Evolutionary conservation across 116 monocot genomes (phyloP), one percentile per base, ranked within the genome.

Genomic region (Cymodocea nodosa): DNA sequence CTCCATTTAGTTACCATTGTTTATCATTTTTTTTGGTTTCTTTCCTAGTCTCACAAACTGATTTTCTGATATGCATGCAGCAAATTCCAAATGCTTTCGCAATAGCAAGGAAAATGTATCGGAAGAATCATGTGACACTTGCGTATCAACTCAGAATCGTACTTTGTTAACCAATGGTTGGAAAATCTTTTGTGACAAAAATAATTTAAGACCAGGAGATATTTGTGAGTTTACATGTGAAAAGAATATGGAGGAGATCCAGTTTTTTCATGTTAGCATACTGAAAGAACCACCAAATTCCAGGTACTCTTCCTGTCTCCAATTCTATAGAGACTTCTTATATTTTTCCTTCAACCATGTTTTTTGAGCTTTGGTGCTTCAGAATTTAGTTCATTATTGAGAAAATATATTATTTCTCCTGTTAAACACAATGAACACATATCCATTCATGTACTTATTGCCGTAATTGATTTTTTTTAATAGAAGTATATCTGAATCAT

Each of bases 21-120:
- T 16, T 53, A 53, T 18, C 6, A 13, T 53, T 53, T 53, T 17
- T 18, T 4, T 53, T 53, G 15, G 5, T 18, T 16, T 13, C 60
- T 16, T 8, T 4, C 4, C 35, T 16, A 16, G 11, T 15, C 23
- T 3, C 35, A 34, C 18, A 35, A 16, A 15, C 17, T 60, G 14
- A 60, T 13, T 34, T 15, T 35, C 35, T 34, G 35, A 35, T 17
- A 60, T 60, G 60, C 60, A 60, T 48, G 63, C 63, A 63, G 63
- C 63, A 63, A 63, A 49, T 63, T 63, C 63, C 63, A 48, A 63
- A 63, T 63, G 19, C 18, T 20, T 63, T 63, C 11, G 48, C 17
- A 48, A n/a, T 44, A 48, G 37, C 63, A 44, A 63, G 16, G 13
- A 23, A 23, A 14, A 63, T 63, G 4, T 23, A 7, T 15, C 35